Base-by-base conservation (phyloP, 2,329 filamentous ascomycete species). In the Fusarium napiforme region DNA sequence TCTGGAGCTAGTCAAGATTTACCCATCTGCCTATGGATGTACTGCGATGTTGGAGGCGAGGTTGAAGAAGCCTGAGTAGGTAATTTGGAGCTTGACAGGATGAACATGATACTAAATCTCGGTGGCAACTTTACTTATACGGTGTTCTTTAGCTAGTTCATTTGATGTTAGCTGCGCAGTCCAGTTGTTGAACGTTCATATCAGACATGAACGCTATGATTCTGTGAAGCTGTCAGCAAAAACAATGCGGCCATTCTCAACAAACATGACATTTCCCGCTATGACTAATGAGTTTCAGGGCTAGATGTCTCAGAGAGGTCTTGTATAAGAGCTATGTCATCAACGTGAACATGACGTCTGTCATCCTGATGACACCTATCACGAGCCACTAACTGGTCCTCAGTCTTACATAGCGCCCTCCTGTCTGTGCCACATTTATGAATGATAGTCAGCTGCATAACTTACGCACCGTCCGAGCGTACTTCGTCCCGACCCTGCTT, bases 1-100 rank as follows among this genome's bases (percentile, higher is more conserved):
- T 3, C 32, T 82, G 37, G 80, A 82, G 59, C 61, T 82, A 18
- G 78, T 80, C 28, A 78, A 80, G 56, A 74, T 82, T 11, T 81
- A 80, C 58, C 76, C 77, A 21, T 80, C 78, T 12, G 59, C 59
- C 3, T 74, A 79, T 37, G 79, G 79, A 7, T 74, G 74, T n/a
- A 81, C 80, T 9, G 78, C 74, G 15, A 80, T 81, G 76, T 60
- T 82, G 18, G 80, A 82, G 63, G 78, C 78, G 11, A 77, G 71
- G 14, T 57, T 82, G 21, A 77, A 75, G 49, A 47, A 49, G 32
- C n/a, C 47, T 14, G 11, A 14, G 16, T 50, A 68, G 26, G 26
- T 5, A 4, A 4, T 26, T 14, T 49, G 23, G 5, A 21, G 10
- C 55, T n/a, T 5, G 11, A 5, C 12, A 28, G 16, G 11, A n/a